Evolutionary conservation across 768 basidiomycete species (phyloP).

Genomic region (Zangia roseola): DNA sequence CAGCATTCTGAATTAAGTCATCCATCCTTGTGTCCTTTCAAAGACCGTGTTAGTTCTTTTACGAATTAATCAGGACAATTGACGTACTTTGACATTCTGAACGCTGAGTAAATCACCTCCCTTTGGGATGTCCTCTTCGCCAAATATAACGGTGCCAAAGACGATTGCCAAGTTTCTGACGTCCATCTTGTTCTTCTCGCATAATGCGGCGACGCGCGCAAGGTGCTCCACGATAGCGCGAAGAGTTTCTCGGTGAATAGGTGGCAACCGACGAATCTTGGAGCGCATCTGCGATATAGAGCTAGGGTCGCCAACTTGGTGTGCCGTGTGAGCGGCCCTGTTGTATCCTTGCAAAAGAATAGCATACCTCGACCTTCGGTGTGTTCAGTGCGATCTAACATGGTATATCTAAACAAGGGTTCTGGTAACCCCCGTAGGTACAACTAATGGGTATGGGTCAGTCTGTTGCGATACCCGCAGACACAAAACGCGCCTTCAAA

Average conservation of each 20-base stretch:
- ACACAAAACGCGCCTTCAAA: constrained; percentile 58
- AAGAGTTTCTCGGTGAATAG: constrained; percentile 83
- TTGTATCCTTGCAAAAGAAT: background rate
- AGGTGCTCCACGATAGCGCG: constrained; percentile 83
- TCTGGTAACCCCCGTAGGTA: constrained; percentile 89
- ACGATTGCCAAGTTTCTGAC: constrained; percentile 89
- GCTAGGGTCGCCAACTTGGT: constrained; percentile 62
- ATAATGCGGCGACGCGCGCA: constrained; percentile 60
- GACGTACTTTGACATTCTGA: constrained; percentile 67
- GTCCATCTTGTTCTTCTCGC: constrained; percentile 91
- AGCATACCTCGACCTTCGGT: constrained; percentile 69
- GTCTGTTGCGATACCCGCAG: background rate
- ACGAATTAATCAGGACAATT: constrained; percentile 34
- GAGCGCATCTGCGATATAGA: constrained; percentile 78
- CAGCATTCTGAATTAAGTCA: constrained; percentile 73
- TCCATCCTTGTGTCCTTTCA: constrained; percentile 75
- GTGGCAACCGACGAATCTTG: constrained; percentile 80
- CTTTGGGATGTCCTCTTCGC: constrained; percentile 87
- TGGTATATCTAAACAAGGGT: constrained; percentile 78
- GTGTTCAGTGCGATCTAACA: constrained; percentile 80
- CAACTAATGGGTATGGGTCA: constrained; percentile 40
- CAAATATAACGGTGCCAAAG: constrained; percentile 86
- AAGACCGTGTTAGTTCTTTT: constrained; percentile 1
- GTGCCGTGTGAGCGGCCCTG: background rate
- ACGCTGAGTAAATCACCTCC: constrained; percentile 73